phyloP scores from a whole-genome alignment of 2,329 filamentous ascomycete genomes.

The Grosmannia penicillata region DNA sequence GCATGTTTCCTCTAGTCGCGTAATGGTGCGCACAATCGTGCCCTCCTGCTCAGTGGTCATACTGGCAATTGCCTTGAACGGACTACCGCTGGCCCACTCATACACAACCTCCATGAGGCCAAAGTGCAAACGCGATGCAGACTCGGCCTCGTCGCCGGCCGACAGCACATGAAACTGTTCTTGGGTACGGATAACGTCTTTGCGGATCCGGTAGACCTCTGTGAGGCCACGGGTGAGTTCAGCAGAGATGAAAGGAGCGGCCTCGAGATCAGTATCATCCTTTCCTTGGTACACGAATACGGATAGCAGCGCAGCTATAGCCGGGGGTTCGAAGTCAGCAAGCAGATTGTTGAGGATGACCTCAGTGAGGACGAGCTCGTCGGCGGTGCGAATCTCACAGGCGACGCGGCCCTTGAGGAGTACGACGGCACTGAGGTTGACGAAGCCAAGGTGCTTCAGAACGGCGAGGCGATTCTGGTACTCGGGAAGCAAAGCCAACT shows the following conservation, averaged over 20 bases:
- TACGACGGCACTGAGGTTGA: conserved; percentile 75
- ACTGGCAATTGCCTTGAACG: conserved; percentile 93
- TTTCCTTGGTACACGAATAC: conserved; percentile 98
- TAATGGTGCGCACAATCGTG: conserved; percentile 92
- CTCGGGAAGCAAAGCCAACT: conserved; percentile 86
- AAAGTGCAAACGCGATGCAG: conserved; percentile 73
- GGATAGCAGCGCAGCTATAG: conserved; percentile 87
- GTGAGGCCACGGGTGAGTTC: conserved; percentile 70
- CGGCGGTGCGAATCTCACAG: conserved; percentile 93
- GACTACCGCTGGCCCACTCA: conserved; percentile 96
- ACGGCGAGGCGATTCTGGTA: conserved; percentile 93
- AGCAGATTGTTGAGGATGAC: conserved; percentile 93
- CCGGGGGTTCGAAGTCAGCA: conserved; percentile 86
- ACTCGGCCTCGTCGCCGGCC: conserved; percentile 78
- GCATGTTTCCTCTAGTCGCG: conserved; percentile 86
- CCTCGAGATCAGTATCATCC: conserved; percentile 40
- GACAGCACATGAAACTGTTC: conserved; percentile 85
- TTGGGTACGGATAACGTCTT: conserved; percentile 85
- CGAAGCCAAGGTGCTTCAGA: conserved; percentile 79
- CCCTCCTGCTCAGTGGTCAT: conserved; percentile 94
- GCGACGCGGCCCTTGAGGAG: conserved; percentile 97
- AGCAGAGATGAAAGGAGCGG: conserved; percentile 64
- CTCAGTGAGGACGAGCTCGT: conserved; percentile 91
- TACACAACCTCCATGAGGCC: conserved; percentile 96
- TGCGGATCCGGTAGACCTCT: conserved; percentile 77